Evolutionary conservation across 495 filamentous ascomycete species (phyloP), one percentile per base, ranked within the genome.

Genomic region (Trichoderma reesei): DNA sequence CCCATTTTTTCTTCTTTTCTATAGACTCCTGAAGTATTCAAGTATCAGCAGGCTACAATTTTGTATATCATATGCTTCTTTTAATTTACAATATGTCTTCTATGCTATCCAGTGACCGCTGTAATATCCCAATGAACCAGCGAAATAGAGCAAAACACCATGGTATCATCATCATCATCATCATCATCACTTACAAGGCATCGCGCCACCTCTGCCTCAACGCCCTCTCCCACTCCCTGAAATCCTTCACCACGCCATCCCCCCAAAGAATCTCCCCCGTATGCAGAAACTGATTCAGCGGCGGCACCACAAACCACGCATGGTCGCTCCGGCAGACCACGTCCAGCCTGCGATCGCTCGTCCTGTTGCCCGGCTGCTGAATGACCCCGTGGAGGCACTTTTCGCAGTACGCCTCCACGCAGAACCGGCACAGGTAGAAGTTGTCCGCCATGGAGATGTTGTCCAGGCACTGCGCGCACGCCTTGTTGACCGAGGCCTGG

Each of bases 281-380:
- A 10, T 62, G 39, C 9, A 65, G 39, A 10, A 60, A 59, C 7
- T 38, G 26, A 31, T 51, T 41, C 41, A 65, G 26, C 1, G 64
- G 64, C 56, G 41, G 56, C n/a, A 65, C 34, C 4, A 20, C 41
- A 13, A 65, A 34, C 64, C 64, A 65, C 20, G 46, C 64, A 36
- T 65, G 64, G 36, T 65, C 56, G 3, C 18, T 36, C 2, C 64
- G 56, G 41, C 64, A 65, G 6, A 48, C 42, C 31, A 38, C 16
- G 4, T 26, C 41, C 3, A 60, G 8, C 6, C 13, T 36, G 37
- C 16, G 31, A 20, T 65, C 63, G 18, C 18, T 5, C 3, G 51
- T 41, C 59, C 41, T 60, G 33, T 60, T 62, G 16, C 41, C 46
- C 7, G 34, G 33, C 39, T 36, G 39, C 59, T 61, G 34, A 9